Conservation (phyloP, 2,329 filamentous ascomycete species). For the Escovopsis sp. region DNA sequence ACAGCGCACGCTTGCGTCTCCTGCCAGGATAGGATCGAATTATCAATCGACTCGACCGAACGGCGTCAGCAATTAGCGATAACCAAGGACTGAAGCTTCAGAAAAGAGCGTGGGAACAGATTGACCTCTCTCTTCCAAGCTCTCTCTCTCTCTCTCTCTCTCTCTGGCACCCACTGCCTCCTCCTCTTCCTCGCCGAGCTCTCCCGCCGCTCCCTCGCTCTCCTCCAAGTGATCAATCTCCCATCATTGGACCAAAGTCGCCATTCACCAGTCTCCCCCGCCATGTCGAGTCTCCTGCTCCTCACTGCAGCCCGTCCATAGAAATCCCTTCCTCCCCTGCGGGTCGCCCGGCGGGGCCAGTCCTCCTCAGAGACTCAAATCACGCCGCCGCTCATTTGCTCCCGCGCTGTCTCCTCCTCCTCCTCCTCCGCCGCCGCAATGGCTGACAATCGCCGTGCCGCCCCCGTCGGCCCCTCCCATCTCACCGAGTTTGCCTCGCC, state of each 20-base stretch:
- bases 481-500: conserved; percentile 53
- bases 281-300: conserved; percentile 17
- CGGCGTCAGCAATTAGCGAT: too few species aligned
- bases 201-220: not conserved
- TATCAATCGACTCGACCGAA: too few species aligned
- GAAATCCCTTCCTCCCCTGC: conserved; percentile 15
- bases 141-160: not conserved
- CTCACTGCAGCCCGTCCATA: conserved; percentile 16
- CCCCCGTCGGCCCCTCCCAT: conserved; percentile 45
- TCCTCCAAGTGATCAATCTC: not conserved
- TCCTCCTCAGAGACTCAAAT: conserved; percentile 4
- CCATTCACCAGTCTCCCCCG: conserved; percentile 5
- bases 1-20: too few species aligned
- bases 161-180: not conserved
- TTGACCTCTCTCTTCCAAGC: too few species aligned
- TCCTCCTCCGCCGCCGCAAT: conserved; percentile 13
- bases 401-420: not conserved
- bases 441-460: conserved; percentile 17
- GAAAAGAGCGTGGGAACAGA: too few species aligned
- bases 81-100: too few species aligned
- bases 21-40: too few species aligned
- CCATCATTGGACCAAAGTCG: conserved; percentile 2
- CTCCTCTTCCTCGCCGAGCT: not conserved
- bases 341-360: conserved; percentile 16
- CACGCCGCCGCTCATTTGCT: conserved; percentile 11